Evolutionary conservation across 2,329 filamentous ascomycete genomes (phyloP), one percentile per base, ranked within the genome.

Genomic region (Aspergillus eucalypticola): DNA sequence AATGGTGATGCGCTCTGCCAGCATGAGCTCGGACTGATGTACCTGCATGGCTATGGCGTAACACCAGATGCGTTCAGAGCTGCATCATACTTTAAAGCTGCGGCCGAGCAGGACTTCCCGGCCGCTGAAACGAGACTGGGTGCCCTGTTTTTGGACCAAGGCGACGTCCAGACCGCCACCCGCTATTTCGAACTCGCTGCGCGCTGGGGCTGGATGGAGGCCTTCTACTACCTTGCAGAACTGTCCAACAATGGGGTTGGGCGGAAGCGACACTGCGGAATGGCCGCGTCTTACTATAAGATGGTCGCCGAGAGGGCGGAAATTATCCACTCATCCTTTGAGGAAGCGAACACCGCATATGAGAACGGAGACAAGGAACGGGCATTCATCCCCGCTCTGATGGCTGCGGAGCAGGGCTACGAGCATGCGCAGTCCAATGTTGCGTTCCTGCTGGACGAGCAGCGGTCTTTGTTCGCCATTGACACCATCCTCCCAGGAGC

Each of bases 341-440:
- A 82, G 2, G 92, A 96, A 75, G 91, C 93, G 1, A 96, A 96
- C 68, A 83, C 87, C 49, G 92, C 92, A 0, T 96, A 91, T 69
- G 88, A 91, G 58, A 82, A 85, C 17, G 91, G 92, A 4, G 90
- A 96, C 70, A 82, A 87, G 29, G 91, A 96, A 68, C 83, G 89
- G 25, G 93, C 93, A 2, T 83, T 96, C 52, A 83, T 96, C 17
- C 84, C 88, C 56, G 93, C 92, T 65, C 85, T 96, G 72, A 89
- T 95, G 83, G 92, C 91, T 0, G 93, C 93, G 1, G 93, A 97
- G 73, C 92, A 96, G 76, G 93, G 93, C 13, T 96, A 95, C 66
- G 93, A 97, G 73, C 86, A 85, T 64, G 92, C 90, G 0, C 93
- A 97, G 76, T 91, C 92, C 54, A 97, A 97, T 62, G 90, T 96